Evolutionary conservation across 331 rosid species (phyloP).

Genomic region (Telfairia occidentalis): DNA sequence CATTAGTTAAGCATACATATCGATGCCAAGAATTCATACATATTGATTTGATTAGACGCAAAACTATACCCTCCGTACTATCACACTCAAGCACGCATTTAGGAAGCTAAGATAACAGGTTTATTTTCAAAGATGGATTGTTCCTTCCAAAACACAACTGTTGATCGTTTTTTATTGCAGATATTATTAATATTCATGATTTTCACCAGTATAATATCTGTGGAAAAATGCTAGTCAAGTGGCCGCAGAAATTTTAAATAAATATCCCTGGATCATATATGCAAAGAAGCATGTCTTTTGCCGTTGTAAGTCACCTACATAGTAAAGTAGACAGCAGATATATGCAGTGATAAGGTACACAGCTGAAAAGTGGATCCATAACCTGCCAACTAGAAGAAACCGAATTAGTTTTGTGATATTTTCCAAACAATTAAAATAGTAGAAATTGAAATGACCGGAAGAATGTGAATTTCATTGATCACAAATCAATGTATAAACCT

Average conservation of each 20-base stretch:
- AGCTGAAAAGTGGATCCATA: slow-evolving; percentile 88
- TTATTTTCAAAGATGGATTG: not conserved
- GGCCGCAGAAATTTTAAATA: not conserved
- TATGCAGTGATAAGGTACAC: slow-evolving; percentile 70
- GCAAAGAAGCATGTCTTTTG: not conserved
- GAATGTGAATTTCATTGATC: slow-evolving; percentile 4
- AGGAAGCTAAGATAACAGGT: not conserved
- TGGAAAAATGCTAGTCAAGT: not conserved
- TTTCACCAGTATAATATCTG: not conserved
- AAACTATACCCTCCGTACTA: not conserved
- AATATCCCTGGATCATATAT: not conserved
- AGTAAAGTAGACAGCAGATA: slow-evolving; percentile 57
- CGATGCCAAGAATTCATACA: not conserved
- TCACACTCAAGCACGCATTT: not conserved
- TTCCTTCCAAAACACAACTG: not conserved
- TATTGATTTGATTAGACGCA: not conserved
- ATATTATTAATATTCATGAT: not conserved
- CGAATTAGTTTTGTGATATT: slow-evolving; percentile 1
- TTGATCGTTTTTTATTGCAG: not conserved
- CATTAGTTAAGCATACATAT: not conserved
- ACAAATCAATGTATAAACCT: not conserved
- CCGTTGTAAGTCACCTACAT: slow-evolving; percentile 36
- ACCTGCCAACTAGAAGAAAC: slow-evolving; percentile 32
- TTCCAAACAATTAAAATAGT: not conserved
- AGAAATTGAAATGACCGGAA: not conserved